Base-by-base conservation (phyloP, 768 basidiomycete species). In the Naganishia kalamii region DNA sequence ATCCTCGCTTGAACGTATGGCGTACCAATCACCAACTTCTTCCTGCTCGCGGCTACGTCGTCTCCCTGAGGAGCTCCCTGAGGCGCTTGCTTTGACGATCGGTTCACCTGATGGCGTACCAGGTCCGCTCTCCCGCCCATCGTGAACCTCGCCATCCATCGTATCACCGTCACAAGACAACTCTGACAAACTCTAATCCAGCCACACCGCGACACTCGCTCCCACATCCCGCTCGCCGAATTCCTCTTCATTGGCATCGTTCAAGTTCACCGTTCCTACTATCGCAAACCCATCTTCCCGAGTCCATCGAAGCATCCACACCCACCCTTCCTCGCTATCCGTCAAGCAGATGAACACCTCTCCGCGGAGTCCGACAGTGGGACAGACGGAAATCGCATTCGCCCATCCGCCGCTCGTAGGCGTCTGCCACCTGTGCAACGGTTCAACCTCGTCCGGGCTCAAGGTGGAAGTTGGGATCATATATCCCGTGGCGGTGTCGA, bases 351-450 rank as follows among this genome's bases (percentile, higher is more conserved):
- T 41, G 13, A 40, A 73, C 21, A 68, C 68, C 37, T 49, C 21
- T 0, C 65, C 70, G 4, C 52, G 37, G 11, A 25, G 29, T 21
- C 52, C 63, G 8, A 27, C 13, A 0, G 19, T 19, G 0, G 69
- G 70, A 13, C 70, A 68, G 13, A 69, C 66, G 44, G 68, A 60
- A n/a, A 75, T 71, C 0, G 72, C 74, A 51, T 75, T 75, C 7
- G 74, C 74, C 74, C 74, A 75, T 25, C 74, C 74, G 17, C 74
- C 74, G 17, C 62, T 66, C 2, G 74, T 75, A 0, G 69, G 67
- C 23, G 74, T 75, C 52, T 72, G 49, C 60, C 65, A 70, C 3
- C 71, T 48, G 3, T 62, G 60, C 13, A 68, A 35, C 0, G 70
- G 67, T 0, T 40, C 15, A 23, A 30, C 4, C 10, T 61, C 60